phyloP scores from a whole-genome alignment of 2,329 filamentous ascomycete species.

The Ophiobolus disseminans region DNA sequence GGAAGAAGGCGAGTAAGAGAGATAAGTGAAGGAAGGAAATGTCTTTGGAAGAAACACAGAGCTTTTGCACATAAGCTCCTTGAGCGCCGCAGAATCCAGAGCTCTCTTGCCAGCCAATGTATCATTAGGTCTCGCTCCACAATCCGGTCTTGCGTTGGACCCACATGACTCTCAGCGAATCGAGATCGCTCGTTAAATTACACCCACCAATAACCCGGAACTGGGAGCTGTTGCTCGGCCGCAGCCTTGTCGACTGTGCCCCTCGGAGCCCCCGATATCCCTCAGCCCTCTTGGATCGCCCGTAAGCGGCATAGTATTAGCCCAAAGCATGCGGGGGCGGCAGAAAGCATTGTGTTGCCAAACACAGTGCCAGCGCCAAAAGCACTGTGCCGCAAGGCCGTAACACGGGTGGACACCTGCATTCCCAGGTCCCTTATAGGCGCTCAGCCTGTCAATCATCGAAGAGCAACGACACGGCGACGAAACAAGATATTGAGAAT shows the following conservation, averaged over 20 bases:
- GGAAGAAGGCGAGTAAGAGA: no score
- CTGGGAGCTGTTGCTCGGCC: background rate
- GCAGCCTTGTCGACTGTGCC: constrained; percentile 3
- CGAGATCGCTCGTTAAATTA: background rate
- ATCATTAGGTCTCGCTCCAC: background rate
- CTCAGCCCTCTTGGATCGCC: background rate
- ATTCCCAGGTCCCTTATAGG: constrained; percentile 17
- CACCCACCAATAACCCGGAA: background rate
- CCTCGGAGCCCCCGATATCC: background rate
- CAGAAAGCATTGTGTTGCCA: constrained; percentile 5
- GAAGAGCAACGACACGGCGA: background rate
- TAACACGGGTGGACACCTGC: constrained; percentile 16
- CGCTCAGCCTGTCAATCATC: constrained; percentile 1
- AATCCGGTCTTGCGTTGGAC: background rate
- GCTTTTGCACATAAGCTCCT: background rate
- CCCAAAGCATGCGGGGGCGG: constrained; percentile 3
- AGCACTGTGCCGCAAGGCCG: constrained; percentile 34
- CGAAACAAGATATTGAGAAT: constrained; percentile 6
- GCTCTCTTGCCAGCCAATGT: background rate
- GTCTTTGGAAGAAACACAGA: background rate
- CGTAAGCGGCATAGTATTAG: background rate
- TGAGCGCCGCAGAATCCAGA: background rate
- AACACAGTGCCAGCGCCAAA: constrained; percentile 2
- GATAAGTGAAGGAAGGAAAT: no score
- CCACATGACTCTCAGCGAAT: no score